These are phyloP conservation scores for Paraphoma chrysanthemicola DNA, from an alignment of 2,329 filamentous ascomycete genomes.

Conservation along the genomic window DNA sequence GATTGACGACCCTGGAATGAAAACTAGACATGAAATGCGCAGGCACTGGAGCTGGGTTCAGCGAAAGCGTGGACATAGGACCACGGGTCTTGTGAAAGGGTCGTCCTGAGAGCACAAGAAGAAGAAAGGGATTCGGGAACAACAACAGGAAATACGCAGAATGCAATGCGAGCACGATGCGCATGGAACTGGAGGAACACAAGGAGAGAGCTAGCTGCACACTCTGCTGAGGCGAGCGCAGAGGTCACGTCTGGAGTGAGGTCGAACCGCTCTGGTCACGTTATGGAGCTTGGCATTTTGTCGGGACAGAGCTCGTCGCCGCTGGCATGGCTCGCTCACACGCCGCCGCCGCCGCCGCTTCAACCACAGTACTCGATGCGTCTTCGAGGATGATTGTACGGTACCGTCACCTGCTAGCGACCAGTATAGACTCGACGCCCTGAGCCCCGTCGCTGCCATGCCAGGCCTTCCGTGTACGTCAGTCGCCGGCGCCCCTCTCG, in stretches of 20 bases:
- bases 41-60: too few relatives aligned
- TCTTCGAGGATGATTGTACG: slow-evolving; percentile 50
- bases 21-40: neutral
- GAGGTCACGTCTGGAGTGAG: slow-evolving; percentile 15
- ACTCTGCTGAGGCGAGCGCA: slow-evolving; percentile 8
- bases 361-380: slow-evolving; percentile 29
- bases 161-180: too few relatives aligned
- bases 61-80: too few relatives aligned
- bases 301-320: slow-evolving; percentile 11
- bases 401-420: slow-evolving; percentile 46
- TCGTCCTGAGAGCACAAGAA: too few relatives aligned
- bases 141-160: slow-evolving; percentile 11
- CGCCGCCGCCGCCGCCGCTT: slow-evolving; percentile 24
- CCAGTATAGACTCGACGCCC: slow-evolving; percentile 45
- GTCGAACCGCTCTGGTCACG: slow-evolving; percentile 19
- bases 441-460: slow-evolving; percentile 50
- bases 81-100: too few relatives aligned
- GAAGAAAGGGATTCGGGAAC: neutral
- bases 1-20: neutral
- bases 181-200: neutral
- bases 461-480: slow-evolving; percentile 59
- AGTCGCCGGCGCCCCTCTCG: slow-evolving; percentile 10
- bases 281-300: slow-evolving; percentile 15
- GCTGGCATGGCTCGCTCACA: slow-evolving; percentile 18
- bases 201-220: neutral